phyloP scores from a whole-genome alignment of 495 filamentous ascomycete genomes.

The Talaromyces borbonicus region DNA sequence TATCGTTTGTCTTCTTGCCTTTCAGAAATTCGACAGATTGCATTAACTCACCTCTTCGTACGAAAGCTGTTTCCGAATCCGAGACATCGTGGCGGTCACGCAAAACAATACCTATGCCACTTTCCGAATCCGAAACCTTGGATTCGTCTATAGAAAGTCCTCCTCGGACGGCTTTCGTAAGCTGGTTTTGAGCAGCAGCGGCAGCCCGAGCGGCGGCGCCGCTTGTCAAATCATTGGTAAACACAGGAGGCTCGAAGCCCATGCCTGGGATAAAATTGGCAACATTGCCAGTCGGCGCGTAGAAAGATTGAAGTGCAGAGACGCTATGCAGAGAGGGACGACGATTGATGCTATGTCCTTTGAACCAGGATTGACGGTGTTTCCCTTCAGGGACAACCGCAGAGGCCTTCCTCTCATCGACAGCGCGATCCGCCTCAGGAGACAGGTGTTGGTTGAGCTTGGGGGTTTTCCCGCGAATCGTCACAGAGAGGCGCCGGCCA shows the following conservation, averaged over 20 bases:
- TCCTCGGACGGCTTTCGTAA: conserved; percentile 34
- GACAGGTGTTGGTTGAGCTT: conserved; percentile 19
- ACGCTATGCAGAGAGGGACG: conserved; percentile 31
- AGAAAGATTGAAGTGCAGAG: conserved; percentile 29
- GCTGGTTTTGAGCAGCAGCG: conserved; percentile 58
- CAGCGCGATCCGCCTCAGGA: conserved; percentile 1
- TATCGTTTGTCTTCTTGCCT: too few relatives aligned
- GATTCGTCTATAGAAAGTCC: conserved; percentile 17
- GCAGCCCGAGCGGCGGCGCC: conserved; percentile 63
- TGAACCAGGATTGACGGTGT: conserved; percentile 17
- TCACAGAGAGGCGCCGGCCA: conserved; percentile 36
- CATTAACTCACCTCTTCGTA: conserved; percentile 27
- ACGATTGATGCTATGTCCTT: conserved; percentile 26
- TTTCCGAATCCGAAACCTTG: conserved; percentile 46
- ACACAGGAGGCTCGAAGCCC: conserved; percentile 29
- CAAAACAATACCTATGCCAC: conserved; percentile 70
- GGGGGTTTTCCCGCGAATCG: conserved; percentile 32
- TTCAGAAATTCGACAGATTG: too few relatives aligned
- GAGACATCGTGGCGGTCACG: conserved; percentile 38
- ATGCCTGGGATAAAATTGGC: conserved; percentile 27
- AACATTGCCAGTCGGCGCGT: conserved; percentile 24
- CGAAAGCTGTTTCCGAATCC: conserved; percentile 30
- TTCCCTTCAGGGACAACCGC: conserved; percentile 3
- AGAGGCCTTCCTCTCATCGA: neutral
- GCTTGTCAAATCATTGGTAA: conserved; percentile 36